Evolutionary conservation across 2,329 filamentous ascomycete species (phyloP).

Genomic region (Fusarium coffeatum): DNA sequence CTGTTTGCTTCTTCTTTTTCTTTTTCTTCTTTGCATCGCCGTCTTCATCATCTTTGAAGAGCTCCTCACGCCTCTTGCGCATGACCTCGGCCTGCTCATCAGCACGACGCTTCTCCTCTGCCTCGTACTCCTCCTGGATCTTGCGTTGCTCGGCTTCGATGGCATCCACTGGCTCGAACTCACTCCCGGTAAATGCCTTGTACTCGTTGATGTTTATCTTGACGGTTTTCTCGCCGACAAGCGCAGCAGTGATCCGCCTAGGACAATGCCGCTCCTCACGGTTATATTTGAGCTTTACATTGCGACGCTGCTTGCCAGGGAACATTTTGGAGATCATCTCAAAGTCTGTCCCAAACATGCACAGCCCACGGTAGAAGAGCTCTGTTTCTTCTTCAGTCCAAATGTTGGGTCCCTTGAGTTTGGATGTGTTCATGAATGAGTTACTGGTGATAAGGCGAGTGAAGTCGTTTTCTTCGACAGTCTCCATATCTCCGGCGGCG

Average conservation of each 20-base stretch:
- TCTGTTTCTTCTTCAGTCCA: constrained; percentile 81
- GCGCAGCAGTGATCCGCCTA: constrained; percentile 69
- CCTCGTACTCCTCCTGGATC: constrained; percentile 59
- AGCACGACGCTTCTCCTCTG: constrained; percentile 55
- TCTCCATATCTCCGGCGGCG: constrained; percentile 64
- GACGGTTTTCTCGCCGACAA: constrained; percentile 69
- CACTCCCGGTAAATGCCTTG: constrained; percentile 63
- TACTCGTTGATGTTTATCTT: constrained; percentile 72
- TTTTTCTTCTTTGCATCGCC: constrained; percentile 50
- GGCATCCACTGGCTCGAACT: constrained; percentile 66
- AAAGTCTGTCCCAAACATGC: constrained; percentile 86
- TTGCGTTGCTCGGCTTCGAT: constrained; percentile 67
- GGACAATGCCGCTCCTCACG: constrained; percentile 79
- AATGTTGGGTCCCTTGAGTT: constrained; percentile 70
- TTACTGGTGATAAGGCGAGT: constrained; percentile 76
- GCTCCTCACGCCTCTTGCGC: constrained; percentile 60
- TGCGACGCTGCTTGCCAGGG: constrained; percentile 74
- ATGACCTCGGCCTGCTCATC: constrained; percentile 62
- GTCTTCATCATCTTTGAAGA: constrained; percentile 58
- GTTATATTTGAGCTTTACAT: constrained; percentile 86
- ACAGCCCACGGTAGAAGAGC: constrained; percentile 78
- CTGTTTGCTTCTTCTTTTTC: constrained; percentile 50
- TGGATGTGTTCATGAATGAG: constrained; percentile 72
- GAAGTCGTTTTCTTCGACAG: constrained; percentile 82
- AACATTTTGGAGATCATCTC: constrained; percentile 83